A percentile compares a stretch with the other conserved stretches of the same genome.
These are phyloP conservation scores for Aspergillus sparsus DNA, from an alignment of 495 filamentous ascomycete genomes.

Conservation along the genomic window DNA sequence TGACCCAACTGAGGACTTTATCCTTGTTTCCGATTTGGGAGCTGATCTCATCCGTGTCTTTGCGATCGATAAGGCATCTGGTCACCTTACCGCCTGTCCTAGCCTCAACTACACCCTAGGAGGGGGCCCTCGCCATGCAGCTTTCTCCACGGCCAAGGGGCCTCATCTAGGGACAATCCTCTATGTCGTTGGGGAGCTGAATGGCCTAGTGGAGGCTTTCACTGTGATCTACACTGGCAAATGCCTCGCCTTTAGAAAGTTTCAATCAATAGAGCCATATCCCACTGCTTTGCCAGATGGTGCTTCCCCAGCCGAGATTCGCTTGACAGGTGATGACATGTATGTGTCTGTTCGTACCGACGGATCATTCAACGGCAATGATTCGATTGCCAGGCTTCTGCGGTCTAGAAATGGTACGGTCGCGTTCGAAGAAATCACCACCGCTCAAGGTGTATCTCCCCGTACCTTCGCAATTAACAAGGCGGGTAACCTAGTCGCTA, in stretches of 20 bases:
- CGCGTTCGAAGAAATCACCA: constrained; percentile 48
- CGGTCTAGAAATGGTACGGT: constrained; percentile 50
- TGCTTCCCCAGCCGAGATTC: constrained; percentile 43
- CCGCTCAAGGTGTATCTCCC: constrained; percentile 61
- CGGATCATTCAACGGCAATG: constrained; percentile 33
- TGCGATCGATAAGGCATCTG: constrained; percentile 47
- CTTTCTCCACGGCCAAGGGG: constrained; percentile 49
- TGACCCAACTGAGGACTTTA: constrained; percentile 66
- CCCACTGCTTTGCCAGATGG: constrained; percentile 31
- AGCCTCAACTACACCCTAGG: constrained; percentile 44
- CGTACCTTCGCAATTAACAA: constrained; percentile 67
- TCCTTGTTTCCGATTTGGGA: constrained; percentile 71
- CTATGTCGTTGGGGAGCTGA: constrained; percentile 66
- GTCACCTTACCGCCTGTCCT: constrained; percentile 30
- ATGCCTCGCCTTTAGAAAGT: constrained; percentile 44
- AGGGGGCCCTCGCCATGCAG: constrained; percentile 67
- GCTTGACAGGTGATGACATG: constrained; percentile 26
- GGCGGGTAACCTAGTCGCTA: constrained; percentile 59
- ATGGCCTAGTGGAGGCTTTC: constrained; percentile 58
- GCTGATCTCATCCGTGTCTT: constrained; percentile 70
- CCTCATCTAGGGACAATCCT: constrained; percentile 43
- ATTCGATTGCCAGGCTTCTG: constrained; percentile 38
- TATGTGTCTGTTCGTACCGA: constrained; percentile 50
- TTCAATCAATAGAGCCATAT: constrained; percentile 35
- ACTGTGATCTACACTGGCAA: constrained; percentile 55